Evolutionary conservation across 2,329 filamentous ascomycete genomes (phyloP).

Genomic region (Plectosphaerella sp.): DNA sequence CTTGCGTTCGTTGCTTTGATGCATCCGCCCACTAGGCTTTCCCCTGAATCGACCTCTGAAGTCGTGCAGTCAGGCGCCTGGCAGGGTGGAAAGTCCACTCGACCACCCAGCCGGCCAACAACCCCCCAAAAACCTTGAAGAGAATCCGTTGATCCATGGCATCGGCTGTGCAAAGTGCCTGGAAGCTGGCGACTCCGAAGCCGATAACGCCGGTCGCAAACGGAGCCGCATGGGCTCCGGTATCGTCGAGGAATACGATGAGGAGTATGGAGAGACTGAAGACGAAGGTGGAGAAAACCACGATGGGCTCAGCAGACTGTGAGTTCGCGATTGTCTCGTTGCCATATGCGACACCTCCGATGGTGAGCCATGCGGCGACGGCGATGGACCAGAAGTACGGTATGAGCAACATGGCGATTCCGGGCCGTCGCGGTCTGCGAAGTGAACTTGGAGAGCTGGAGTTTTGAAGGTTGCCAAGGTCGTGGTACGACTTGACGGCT

Average conservation of each 20-base stretch:
- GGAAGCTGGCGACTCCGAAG: not conserved
- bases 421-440: too few relatives aligned
- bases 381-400: not conserved
- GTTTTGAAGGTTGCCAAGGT: too few relatives aligned
- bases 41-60: not conserved
- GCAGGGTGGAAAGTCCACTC: not conserved
- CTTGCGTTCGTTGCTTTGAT: too few relatives aligned
- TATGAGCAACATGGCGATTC: not conserved
- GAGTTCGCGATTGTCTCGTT: not conserved
- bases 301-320: not conserved
- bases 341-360: not conserved
- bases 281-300: not conserved
- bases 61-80: not conserved
- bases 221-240: too few relatives aligned
- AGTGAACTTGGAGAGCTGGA: too few relatives aligned
- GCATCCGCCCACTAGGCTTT: not conserved
- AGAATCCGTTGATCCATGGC: not conserved
- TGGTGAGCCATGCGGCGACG: not conserved
- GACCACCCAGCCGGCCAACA: not conserved
- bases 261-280: too few relatives aligned
- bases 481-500: too few relatives aligned
- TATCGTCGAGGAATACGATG: too few relatives aligned
- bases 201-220: not conserved
- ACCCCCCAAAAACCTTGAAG: not conserved
- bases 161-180: not conserved